Percentiles rank a stretch among this genome's conserved stretches.
phyloP scores from a whole-genome alignment of 805 yeast genomes.

The Nakazawaea pomicola region DNA sequence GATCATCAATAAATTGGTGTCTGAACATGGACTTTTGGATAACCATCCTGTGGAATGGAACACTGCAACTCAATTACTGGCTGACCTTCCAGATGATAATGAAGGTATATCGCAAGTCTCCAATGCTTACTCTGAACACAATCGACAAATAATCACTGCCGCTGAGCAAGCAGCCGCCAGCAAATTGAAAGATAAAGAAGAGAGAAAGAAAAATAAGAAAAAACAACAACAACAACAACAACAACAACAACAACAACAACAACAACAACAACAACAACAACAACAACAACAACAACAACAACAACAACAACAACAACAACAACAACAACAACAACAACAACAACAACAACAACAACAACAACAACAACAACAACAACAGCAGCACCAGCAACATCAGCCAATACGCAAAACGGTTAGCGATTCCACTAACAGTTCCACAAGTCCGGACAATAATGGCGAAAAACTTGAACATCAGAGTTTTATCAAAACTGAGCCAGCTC shows the following conservation, averaged over 20 bases:
- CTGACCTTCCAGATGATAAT: conserved; percentile 24
- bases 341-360: no score
- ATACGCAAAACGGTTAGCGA: no score
- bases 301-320: no score
- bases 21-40: conserved; percentile 33
- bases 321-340: no score
- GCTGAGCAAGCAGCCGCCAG: conserved; percentile 2
- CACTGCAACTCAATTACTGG: conserved; percentile 36
- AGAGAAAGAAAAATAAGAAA: not conserved
- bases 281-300: no score
- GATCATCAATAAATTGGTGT: conserved; percentile 38
- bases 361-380: no score
- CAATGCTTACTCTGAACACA: conserved; percentile 31
- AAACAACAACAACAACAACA: not conserved
- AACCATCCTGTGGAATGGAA: conserved; percentile 41
- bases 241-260: no score
- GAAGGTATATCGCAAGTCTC: conserved; percentile 24
- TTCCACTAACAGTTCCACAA: conserved; percentile 2
- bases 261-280: no score
- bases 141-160: conserved; percentile 8
- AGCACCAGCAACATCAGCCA: no score
- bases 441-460: conserved; percentile 3
- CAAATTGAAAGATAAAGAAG: conserved; percentile 8
- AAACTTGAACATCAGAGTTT: not conserved
- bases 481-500: conserved; percentile 2